Evolutionary conservation across 306 rosid genomes (phyloP).

Genomic region (Dicorynia guianensis): DNA sequence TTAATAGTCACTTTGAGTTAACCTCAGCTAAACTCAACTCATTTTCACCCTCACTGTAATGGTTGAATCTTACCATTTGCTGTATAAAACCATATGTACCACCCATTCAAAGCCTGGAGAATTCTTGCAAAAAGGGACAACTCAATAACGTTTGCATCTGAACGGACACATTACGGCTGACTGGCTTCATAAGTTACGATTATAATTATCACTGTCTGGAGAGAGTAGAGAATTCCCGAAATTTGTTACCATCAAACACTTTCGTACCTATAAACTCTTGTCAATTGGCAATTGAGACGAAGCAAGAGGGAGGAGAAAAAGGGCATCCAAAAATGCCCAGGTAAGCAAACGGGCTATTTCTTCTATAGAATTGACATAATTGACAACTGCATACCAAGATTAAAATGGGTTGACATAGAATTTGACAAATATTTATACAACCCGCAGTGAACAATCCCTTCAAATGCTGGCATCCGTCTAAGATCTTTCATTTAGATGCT

Average conservation of each 20-base stretch:
- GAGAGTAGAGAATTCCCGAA: no score
- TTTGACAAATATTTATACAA: background rate
- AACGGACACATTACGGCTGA: no score
- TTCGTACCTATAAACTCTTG: background rate
- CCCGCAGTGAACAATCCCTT: slow-evolving; percentile 27
- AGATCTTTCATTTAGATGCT: slow-evolving; percentile 45
- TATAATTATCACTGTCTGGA: no score
- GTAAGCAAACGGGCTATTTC: background rate
- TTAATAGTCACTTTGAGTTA: no score
- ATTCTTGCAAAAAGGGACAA: no score
- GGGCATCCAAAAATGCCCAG: slow-evolving; percentile 12
- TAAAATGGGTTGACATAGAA: background rate
- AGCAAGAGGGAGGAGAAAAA: background rate
- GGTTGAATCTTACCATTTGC: no score
- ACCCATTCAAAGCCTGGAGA: no score
- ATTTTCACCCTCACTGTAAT: no score
- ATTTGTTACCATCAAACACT: background rate
- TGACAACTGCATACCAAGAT: background rate
- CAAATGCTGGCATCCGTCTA: background rate
- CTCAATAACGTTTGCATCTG: no score
- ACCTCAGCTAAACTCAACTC: no score
- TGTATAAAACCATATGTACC: no score
- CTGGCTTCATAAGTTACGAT: no score
- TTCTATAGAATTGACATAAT: background rate
- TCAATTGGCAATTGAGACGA: slow-evolving; percentile 9